Conservation (phyloP, 148 eudicot genomes). For the Amaranthus cruentus region DNA sequence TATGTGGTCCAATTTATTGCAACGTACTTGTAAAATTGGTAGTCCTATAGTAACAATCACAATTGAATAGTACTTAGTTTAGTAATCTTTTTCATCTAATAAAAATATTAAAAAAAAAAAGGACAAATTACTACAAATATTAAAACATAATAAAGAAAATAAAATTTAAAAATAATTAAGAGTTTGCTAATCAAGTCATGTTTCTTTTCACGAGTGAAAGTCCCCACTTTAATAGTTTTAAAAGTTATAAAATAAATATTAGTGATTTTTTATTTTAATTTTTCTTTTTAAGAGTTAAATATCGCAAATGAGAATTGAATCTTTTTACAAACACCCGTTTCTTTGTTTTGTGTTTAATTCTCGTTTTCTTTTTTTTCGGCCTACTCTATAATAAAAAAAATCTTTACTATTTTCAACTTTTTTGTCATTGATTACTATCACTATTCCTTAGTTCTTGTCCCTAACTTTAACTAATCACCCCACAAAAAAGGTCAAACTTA, state of each 20-base stretch:
- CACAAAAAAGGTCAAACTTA: background rate
- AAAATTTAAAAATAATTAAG: background rate
- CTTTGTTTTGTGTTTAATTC: too few species aligned
- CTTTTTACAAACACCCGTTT: too few species aligned
- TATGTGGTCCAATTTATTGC: slow-evolving; percentile 12
- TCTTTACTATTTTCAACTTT: background rate
- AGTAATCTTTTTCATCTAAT: slow-evolving; percentile 11
- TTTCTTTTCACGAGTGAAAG: slow-evolving; percentile 5
- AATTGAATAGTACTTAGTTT: background rate
- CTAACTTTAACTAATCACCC: slow-evolving; percentile 3
- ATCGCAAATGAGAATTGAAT: background rate
- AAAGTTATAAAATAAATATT: slow-evolving; percentile 2
- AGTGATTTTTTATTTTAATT: slow-evolving; percentile 1
- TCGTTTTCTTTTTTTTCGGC: too few species aligned
- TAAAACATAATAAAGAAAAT: slow-evolving; percentile 7
- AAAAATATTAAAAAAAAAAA: slow-evolving; percentile 4
- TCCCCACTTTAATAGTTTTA: background rate
- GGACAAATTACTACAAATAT: background rate
- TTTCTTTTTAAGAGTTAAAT: background rate
- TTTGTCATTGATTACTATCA: background rate
- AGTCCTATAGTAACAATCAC: background rate
- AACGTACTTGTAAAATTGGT: slow-evolving; percentile 1
- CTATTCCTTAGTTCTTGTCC: background rate
- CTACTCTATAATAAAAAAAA: too few species aligned
- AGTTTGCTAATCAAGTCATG: background rate